Conservation (phyloP, 1,284 basidiomycete genomes). For the Pseudozyma sp. region DNA sequence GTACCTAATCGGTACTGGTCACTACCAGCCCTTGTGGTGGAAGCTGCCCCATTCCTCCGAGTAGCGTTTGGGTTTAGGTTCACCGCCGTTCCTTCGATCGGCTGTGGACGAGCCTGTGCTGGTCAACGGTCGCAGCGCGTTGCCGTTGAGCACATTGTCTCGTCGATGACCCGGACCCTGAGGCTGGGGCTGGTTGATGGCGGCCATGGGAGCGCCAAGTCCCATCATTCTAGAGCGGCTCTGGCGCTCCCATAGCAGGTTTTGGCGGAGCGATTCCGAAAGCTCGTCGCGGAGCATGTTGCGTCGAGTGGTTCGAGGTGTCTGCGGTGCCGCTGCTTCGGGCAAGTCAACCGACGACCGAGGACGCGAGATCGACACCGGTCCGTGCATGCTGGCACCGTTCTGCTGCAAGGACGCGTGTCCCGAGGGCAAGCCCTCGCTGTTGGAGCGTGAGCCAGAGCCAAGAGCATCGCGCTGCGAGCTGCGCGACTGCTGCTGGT, state of each 20-base stretch:
- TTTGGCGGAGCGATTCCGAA: conserved; percentile 83
- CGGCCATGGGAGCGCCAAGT: conserved; percentile 48
- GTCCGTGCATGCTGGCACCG: conserved; percentile 20
- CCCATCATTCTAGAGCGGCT: conserved; percentile 65
- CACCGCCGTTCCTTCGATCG: conserved; percentile 15
- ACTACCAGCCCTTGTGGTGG: conserved; percentile 64
- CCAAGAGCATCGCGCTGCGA: conserved; percentile 29
- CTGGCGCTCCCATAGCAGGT: conserved; percentile 83
- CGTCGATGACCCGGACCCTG: conserved; percentile 15
- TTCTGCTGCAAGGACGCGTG: conserved; percentile 20
- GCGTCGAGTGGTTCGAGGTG: conserved; percentile 84
- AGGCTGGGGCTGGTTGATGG: conserved; percentile 18
- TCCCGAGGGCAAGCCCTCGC: conserved; percentile 34
- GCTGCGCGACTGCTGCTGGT: conserved; percentile 23
- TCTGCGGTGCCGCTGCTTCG: conserved; percentile 75
- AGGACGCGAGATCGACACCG: conserved; percentile 40
- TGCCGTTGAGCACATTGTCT: conserved; percentile 56
- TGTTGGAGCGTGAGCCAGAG: conserved; percentile 50
- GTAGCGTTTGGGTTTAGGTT: conserved; percentile 40
- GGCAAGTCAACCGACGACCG: conserved; percentile 48
- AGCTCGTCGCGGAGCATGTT: conserved; percentile 86
- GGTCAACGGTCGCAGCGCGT: conserved; percentile 56
- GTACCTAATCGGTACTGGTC: background rate
- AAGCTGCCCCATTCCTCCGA: conserved; percentile 61
- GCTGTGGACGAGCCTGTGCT: conserved; percentile 30